These are phyloP conservation scores for Tagetes erecta DNA, from an alignment of 129 eudicot species.

Conservation along the genomic window DNA sequence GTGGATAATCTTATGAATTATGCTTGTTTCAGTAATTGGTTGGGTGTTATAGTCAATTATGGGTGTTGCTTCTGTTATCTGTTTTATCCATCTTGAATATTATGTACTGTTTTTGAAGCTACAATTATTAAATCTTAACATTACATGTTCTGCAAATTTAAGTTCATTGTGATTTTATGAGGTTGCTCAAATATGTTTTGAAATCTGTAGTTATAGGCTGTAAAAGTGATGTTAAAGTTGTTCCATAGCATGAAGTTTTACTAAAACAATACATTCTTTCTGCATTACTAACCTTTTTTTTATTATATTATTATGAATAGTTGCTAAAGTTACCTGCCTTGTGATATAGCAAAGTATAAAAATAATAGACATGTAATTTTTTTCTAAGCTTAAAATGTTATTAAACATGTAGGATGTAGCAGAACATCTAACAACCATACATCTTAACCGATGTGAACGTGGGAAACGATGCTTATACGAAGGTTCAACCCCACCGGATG, in stretches of 20 bases:
- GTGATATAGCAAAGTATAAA: background rate
- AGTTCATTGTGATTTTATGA: background rate
- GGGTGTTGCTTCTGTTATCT: background rate
- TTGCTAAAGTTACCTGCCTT: background rate
- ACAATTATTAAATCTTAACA: background rate
- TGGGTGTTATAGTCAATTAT: background rate
- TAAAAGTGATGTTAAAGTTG: background rate
- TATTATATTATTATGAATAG: background rate
- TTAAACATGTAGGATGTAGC: slow-evolving; percentile 70
- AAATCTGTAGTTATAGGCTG: background rate
- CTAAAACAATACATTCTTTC: slow-evolving; percentile 1
- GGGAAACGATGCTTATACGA: slow-evolving; percentile 94
- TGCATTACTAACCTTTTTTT: background rate
- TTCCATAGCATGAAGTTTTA: slow-evolving; percentile 1
- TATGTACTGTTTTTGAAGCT: background rate
- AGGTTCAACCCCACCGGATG: slow-evolving; percentile 93
- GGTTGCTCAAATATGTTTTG: background rate
- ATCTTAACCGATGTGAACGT: slow-evolving; percentile 87
- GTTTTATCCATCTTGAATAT: background rate
- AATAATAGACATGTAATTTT: background rate
- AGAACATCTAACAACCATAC: slow-evolving; percentile 86
- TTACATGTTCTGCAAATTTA: background rate
- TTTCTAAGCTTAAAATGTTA: slow-evolving; percentile 10
- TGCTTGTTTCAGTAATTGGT: background rate
- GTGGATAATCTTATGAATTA: background rate